phyloP scores from a whole-genome alignment of 2,329 filamentous ascomycete genomes.

The Ophiostoma pallidulum region DNA sequence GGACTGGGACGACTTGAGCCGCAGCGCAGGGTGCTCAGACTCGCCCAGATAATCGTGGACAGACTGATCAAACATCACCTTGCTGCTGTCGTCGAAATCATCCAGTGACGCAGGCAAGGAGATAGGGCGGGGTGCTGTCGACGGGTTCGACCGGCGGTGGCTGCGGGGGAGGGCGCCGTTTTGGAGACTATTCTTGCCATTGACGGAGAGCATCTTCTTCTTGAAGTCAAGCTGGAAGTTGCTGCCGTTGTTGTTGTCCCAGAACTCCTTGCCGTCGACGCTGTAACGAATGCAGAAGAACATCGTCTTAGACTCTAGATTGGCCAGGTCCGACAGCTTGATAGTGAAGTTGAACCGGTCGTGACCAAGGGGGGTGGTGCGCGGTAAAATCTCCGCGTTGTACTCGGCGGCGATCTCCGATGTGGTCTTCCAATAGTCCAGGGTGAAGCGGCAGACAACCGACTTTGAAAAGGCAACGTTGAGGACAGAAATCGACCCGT shows the following conservation, averaged over 20 bases:
- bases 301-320: constrained; percentile 85
- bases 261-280: constrained; percentile 76
- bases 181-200: constrained; percentile 43
- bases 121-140: constrained; percentile 37
- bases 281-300: constrained; percentile 85
- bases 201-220: constrained; percentile 61
- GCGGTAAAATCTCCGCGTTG: constrained; percentile 64
- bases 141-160: constrained; percentile 41
- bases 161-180: constrained; percentile 50
- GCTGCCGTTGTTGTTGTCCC: constrained; percentile 82
- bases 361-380: constrained; percentile 52
- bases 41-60: constrained; percentile 57
- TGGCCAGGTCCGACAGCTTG: constrained; percentile 81
- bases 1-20: constrained; percentile 62
- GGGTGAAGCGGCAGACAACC: constrained; percentile 86
- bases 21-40: constrained; percentile 43
- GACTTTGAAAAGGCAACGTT: constrained; percentile 86
- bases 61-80: constrained; percentile 49
- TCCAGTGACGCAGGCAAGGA: constrained; percentile 53
- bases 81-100: constrained; percentile 58
- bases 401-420: constrained; percentile 91
- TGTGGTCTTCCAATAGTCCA: constrained; percentile 98
- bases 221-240: constrained; percentile 95
- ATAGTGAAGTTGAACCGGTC: constrained; percentile 94
- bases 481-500: constrained; percentile 74